These are phyloP conservation scores for Arachis monticola DNA, from an alignment of 331 rosid species.

Conservation along the genomic window DNA sequence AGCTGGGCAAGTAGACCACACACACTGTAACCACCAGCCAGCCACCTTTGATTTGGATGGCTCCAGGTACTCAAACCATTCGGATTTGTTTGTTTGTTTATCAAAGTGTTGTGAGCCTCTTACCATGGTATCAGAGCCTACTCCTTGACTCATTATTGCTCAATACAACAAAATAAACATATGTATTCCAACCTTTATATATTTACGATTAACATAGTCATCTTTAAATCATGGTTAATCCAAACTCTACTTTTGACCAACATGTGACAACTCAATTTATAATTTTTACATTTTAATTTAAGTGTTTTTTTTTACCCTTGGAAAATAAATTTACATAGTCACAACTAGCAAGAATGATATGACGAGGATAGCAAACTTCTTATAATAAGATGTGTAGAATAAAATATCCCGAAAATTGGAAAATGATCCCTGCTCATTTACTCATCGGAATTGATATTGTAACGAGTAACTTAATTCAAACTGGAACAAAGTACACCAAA, in stretches of 20 bases:
- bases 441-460: constrained; percentile 26
- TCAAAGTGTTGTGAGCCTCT: too few relatives aligned
- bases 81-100: too few relatives aligned
- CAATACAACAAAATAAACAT: background rate
- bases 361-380: too few relatives aligned
- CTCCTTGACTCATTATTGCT: background rate
- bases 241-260: too few relatives aligned
- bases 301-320: too few relatives aligned
- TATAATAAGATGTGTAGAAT: too few relatives aligned
- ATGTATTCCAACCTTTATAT: background rate
- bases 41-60: too few relatives aligned
- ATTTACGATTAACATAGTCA: too few relatives aligned
- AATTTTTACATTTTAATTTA: too few relatives aligned
- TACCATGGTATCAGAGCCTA: background rate
- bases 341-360: too few relatives aligned
- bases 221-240: background rate
- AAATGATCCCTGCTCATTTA: background rate
- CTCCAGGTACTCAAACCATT: background rate
- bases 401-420: too few relatives aligned
- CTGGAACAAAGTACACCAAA: constrained; percentile 26
- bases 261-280: background rate
- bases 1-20: background rate
- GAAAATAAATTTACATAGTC: too few relatives aligned
- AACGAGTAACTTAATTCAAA: constrained; percentile 29
- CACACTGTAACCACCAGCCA: background rate